These are phyloP conservation scores for Colletotrichum siamense DNA, from an alignment of 2,329 filamentous ascomycete genomes.

Conservation along the genomic window DNA sequence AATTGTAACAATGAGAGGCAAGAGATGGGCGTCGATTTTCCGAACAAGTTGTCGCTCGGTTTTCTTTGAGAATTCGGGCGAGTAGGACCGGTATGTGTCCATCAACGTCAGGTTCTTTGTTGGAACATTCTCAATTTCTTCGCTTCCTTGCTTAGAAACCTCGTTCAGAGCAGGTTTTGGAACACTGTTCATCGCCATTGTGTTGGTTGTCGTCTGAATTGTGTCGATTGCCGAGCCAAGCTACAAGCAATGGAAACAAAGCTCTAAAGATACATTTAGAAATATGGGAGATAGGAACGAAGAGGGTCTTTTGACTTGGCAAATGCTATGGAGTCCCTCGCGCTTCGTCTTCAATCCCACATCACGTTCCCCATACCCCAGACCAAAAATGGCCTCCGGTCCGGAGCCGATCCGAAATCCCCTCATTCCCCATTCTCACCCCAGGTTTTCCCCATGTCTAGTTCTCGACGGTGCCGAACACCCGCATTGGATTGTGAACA, in stretches of 20 bases:
- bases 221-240: background rate
- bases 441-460: background rate
- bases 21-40: slow-evolving; percentile 42
- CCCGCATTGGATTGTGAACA: background rate
- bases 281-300: background rate
- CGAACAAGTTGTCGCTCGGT: slow-evolving; percentile 34
- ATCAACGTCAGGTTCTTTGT: background rate
- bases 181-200: background rate
- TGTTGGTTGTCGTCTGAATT: background rate
- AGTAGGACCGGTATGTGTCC: background rate
- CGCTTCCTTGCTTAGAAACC: background rate
- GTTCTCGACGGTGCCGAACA: background rate
- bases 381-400: background rate
- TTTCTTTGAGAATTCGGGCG: background rate
- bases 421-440: background rate
- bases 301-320: background rate
- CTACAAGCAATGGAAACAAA: background rate
- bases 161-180: background rate
- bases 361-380: background rate
- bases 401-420: background rate
- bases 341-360: background rate
- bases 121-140: background rate
- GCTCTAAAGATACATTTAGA: background rate
- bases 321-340: background rate
- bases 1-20: slow-evolving; percentile 57